phyloP scores from a whole-genome alignment of 495 filamentous ascomycete genomes.

The Neurospora africana region DNA sequence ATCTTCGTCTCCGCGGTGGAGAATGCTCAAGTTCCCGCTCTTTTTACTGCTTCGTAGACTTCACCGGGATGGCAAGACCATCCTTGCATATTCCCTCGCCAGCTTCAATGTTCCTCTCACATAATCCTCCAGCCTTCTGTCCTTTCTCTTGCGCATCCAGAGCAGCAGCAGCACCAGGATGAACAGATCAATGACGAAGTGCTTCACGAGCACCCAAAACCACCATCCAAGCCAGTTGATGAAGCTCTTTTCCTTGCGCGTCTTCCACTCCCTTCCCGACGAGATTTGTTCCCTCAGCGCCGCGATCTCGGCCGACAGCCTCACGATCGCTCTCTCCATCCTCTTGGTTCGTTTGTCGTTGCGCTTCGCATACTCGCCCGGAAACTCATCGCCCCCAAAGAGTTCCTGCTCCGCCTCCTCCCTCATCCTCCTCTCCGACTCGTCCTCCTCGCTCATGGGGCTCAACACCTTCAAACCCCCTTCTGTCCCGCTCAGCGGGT shows the following conservation, averaged over 20 bases:
- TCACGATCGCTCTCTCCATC: constrained; percentile 79
- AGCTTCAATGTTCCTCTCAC: constrained; percentile 54
- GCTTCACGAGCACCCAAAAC: constrained; percentile 59
- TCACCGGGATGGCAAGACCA: constrained; percentile 44
- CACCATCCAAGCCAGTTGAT: constrained; percentile 64
- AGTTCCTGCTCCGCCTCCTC: constrained; percentile 32
- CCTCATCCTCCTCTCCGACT: constrained; percentile 42
- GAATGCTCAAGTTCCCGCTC: background rate
- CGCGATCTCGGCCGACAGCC: constrained; percentile 85
- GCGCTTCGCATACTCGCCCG: constrained; percentile 28
- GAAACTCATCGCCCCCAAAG: constrained; percentile 32
- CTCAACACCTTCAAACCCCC: constrained; percentile 59
- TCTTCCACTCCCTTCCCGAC: constrained; percentile 45
- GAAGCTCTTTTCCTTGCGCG: constrained; percentile 43
- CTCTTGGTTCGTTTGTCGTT: constrained; percentile 63
- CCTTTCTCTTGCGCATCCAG: constrained; percentile 70
- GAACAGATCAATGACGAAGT: constrained; percentile 60
- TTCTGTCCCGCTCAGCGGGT: constrained; percentile 36
- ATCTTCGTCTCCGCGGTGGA: background rate
- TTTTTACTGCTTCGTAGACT: background rate
- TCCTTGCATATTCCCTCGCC: constrained; percentile 47
- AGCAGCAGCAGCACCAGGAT: constrained; percentile 60
- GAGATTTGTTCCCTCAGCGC: constrained; percentile 91
- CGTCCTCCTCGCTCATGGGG: constrained; percentile 72
- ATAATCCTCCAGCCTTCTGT: constrained; percentile 67